Evolutionary conservation across 192 early-diverging fungal genomes (phyloP), one percentile per base, ranked within the genome.

Genomic region (Coemansia sp.): DNA sequence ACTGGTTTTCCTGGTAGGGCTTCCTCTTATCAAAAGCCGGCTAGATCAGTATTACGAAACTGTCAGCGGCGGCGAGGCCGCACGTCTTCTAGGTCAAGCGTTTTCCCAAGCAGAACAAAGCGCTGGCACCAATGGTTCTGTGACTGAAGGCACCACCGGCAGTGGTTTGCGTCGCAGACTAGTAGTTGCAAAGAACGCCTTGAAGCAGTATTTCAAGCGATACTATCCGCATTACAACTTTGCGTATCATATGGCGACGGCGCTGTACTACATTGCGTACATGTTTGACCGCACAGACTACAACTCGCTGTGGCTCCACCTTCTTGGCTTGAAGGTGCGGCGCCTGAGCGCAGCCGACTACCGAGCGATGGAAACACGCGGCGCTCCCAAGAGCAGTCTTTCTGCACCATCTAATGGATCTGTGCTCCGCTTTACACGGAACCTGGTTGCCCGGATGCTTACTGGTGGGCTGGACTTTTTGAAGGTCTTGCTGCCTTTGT

Each of bases 271-370:
- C 53, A 74, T 95, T 45, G 84, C 79, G 17, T 98, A 94, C 68
- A 75, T 98, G 62, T 95, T 91, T 75, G 89, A 89, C 56, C 88
- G 87, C 68, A 93, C 93, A 6, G 75, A 78, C 34, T 94, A 88
- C 69, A 90, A 87, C 66, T 87, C 87, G 15, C 92, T 91, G n/a
- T 90, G 89, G 88, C 81, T 96, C 61, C 87, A 88, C 40, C 36
- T 94, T 13, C 84, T 93, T 29, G 90, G 91, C 14, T 71, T 95
- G 27, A 82, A 88, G 63, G 79, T 93, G 37, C 87, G 86, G 55
- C 87, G 95, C 29, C 85, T 94, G 88, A 91, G 81, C 20, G 82
- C 83, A 50, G 77, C 85, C 23, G 95, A 97, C 69, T 93, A 92
- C 74, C 70, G 74, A 1, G 69, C 74, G 2, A 70, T 74, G 73